phyloP scores from a whole-genome alignment of 345 rosid species.

The Excoecaria cochinchinensis region DNA sequence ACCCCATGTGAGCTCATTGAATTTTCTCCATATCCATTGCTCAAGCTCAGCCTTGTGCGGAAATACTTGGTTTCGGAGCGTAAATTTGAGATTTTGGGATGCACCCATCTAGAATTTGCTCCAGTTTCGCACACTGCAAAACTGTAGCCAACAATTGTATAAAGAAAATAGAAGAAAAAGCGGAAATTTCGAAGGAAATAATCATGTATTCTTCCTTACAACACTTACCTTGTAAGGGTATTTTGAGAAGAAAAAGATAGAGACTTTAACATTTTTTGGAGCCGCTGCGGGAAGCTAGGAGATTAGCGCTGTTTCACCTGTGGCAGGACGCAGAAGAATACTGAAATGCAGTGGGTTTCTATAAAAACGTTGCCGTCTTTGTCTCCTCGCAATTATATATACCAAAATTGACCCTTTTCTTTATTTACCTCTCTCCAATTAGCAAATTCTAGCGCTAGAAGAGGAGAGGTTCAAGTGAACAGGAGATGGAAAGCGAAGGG shows the following conservation, averaged over 20 bases:
- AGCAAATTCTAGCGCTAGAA: too few relatives aligned
- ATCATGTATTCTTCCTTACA: neutral
- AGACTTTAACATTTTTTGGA: neutral
- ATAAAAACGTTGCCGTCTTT: neutral
- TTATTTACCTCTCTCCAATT: neutral
- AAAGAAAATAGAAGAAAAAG: neutral
- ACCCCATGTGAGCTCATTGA: slow-evolving; percentile 25
- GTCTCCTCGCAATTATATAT: neutral
- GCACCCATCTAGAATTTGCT: neutral
- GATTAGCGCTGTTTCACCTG: neutral
- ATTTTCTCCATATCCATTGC: slow-evolving; percentile 31
- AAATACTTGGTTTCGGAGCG: neutral
- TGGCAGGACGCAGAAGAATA: neutral
- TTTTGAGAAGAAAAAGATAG: neutral
- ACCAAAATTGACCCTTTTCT: neutral
- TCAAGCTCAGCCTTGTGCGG: slow-evolving; percentile 27
- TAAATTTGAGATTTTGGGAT: slow-evolving; percentile 3
- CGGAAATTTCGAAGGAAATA: neutral
- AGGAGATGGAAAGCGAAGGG: neutral
- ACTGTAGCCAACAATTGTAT: slow-evolving; percentile 4
- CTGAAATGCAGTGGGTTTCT: neutral
- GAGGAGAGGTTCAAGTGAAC: neutral
- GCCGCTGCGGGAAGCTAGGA: neutral
- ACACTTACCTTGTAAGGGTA: neutral
- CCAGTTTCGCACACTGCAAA: slow-evolving; percentile 5